Evolutionary conservation across 116 monocot species (phyloP), one percentile per base, ranked within the genome.

Genomic region (Trichopus zeylanicus): DNA sequence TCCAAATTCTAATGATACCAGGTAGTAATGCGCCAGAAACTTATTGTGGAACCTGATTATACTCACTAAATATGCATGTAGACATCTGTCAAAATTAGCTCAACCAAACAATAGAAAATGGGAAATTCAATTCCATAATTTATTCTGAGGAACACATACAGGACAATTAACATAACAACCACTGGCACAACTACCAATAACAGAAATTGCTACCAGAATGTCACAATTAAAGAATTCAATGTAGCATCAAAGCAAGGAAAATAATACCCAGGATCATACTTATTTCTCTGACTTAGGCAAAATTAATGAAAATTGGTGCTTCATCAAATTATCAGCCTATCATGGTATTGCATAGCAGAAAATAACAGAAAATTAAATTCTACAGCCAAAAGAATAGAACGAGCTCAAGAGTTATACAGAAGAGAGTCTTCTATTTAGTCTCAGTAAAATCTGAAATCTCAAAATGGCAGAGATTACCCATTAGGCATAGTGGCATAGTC

Each of bases 401-500:
- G 7, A 33, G 19, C 21, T 23, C 21, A 16, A 57, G 29, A 12
- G 29, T 34, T 57, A 18, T 18, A 32, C 20, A 33, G 57, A 42
- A 73, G 29, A 66, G 52, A 62, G 1, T 38, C 23, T 27, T 60
- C 67, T 30, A 47, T 53, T 32, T n/a, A 56, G 63, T 56, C 69
- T 59, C 26, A 67, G 62, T 55, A 31, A 56, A 56, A 34, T 31
- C 57, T 26, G 35, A 51, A 56, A 42, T 60, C 51, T 34, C 30
- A 35, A 57, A 61, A 64, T 56, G 62, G 51, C 51, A 67, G 38
- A 68, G 57, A 59, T 53, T 68, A 55, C 64, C 70, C 53, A 46
- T 35, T 29, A 67, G 28, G 26, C 64, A 67, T 49, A 55, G 60
- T 75, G 28, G 26, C 64, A 67, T 49, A 55, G 60, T 75, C 69